Conservation (phyloP, 2,329 filamentous ascomycete genomes). For the Mycosphaerella arachidis region DNA sequence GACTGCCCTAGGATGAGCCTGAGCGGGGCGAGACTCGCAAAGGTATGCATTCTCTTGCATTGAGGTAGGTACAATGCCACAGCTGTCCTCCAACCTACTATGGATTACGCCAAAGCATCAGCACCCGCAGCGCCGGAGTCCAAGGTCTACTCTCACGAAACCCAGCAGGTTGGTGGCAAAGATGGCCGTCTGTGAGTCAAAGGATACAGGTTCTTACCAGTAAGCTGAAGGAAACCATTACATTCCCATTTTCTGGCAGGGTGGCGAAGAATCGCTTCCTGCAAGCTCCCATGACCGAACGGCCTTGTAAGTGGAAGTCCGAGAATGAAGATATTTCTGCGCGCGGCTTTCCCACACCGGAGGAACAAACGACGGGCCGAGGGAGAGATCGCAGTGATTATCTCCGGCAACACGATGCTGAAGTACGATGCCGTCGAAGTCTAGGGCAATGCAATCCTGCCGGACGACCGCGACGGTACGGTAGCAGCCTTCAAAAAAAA, state of each 20-base stretch:
- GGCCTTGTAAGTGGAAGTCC: slow-evolving; percentile 28
- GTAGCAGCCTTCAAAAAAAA: slow-evolving; percentile 21
- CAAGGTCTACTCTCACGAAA: slow-evolving; percentile 22
- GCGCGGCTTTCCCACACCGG: slow-evolving; percentile 27
- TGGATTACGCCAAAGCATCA: slow-evolving; percentile 26
- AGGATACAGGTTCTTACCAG: slow-evolving; percentile 21
- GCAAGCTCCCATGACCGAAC: slow-evolving; percentile 33
- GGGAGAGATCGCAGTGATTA: slow-evolving; percentile 30
- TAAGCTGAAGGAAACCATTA: slow-evolving; percentile 22
- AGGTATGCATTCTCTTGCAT: background rate
- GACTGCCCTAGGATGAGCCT: background rate
- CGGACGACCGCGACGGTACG: slow-evolving; percentile 25
- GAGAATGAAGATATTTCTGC: slow-evolving; percentile 21
- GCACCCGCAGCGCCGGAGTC: slow-evolving; percentile 16
- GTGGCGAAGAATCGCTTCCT: slow-evolving; percentile 30
- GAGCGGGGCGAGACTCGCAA: background rate
- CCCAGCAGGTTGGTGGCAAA: slow-evolving; percentile 5
- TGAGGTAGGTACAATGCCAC: background rate
- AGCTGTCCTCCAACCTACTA: too few species aligned
- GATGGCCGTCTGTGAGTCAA: slow-evolving; percentile 24
- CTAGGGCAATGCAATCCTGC: slow-evolving; percentile 30
- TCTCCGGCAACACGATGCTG: slow-evolving; percentile 31
- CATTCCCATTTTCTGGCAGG: slow-evolving; percentile 28
- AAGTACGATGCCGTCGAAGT: slow-evolving; percentile 30
- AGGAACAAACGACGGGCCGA: slow-evolving; percentile 28